Evolutionary conservation across 768 basidiomycete genomes (phyloP).

Genomic region (Porpolomopsis calyptriformis): DNA sequence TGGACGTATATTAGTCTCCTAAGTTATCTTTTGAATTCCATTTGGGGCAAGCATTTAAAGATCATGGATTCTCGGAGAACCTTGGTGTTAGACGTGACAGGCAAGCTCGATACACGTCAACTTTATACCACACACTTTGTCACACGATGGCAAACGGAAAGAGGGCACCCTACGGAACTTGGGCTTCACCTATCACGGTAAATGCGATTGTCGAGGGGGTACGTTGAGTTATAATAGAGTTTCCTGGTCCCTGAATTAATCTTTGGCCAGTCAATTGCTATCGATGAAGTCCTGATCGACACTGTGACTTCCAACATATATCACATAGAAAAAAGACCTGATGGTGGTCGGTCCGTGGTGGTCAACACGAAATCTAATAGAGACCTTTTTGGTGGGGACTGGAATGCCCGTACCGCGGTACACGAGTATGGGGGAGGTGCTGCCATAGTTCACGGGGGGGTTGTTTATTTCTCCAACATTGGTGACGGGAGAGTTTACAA

Average conservation of each 20-base stretch:
- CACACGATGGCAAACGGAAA: not conserved
- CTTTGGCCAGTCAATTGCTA: slow-evolving; percentile 4
- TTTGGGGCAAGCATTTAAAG: too few species aligned
- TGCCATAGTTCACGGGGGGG: slow-evolving; percentile 38
- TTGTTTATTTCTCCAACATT: slow-evolving; percentile 50
- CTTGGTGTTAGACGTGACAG: too few species aligned
- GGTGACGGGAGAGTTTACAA: slow-evolving; percentile 44
- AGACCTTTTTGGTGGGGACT: slow-evolving; percentile 42
- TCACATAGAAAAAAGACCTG: slow-evolving; percentile 11
- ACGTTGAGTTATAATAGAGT: slow-evolving; percentile 9
- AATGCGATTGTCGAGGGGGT: slow-evolving; percentile 38
- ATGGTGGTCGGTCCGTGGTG: slow-evolving; percentile 26
- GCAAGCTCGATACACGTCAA: too few species aligned
- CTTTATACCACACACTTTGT: too few species aligned
- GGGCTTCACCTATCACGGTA: slow-evolving; percentile 43
- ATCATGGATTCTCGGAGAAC: too few species aligned
- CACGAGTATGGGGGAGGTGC: slow-evolving; percentile 67
- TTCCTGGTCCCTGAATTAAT: slow-evolving; percentile 11
- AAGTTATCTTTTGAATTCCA: too few species aligned
- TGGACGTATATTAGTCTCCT: too few species aligned
- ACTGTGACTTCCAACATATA: slow-evolving; percentile 6
- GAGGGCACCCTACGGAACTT: slow-evolving; percentile 44
- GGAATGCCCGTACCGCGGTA: slow-evolving; percentile 46
- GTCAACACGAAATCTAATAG: slow-evolving; percentile 29
- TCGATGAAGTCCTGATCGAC: slow-evolving; percentile 12